Percentiles rank a stretch among this genome's conserved stretches.
Evolutionary conservation across 371 early-diverging fungal species (phyloP).

Genomic region (Mortierella sp.): DNA sequence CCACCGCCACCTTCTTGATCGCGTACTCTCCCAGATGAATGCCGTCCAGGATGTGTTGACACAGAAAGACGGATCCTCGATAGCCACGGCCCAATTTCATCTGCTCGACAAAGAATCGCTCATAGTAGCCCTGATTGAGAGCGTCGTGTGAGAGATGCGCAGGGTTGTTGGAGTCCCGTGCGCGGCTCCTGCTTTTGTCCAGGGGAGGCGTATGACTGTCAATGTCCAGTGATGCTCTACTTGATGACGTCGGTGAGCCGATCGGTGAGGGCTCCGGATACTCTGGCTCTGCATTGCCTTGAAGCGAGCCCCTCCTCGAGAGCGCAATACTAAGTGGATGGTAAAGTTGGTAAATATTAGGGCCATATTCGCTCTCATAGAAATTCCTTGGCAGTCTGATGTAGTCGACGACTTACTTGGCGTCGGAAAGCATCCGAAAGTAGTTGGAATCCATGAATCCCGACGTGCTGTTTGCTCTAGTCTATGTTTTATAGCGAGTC

Average conservation of each 20-base stretch:
- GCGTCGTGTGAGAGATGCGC: conserved; percentile 62
- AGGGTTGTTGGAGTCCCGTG: neutral
- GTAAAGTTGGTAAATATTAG: neutral
- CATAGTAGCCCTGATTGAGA: conserved; percentile 94
- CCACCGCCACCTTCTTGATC: conserved; percentile 94
- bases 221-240: conserved; percentile 41
- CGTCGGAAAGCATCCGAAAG: conserved; percentile 70
- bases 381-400: neutral
- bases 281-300: conserved; percentile 12
- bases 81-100: conserved; percentile 91
- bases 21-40: conserved; percentile 90
- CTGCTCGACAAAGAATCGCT: conserved; percentile 92
- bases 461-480: neutral
- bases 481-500: conserved; percentile 8
- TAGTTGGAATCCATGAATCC: conserved; percentile 76
- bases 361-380: neutral
- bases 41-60: conserved; percentile 91
- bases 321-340: conserved; percentile 27
- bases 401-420: conserved; percentile 57
- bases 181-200: conserved; percentile 1
- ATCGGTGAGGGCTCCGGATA: conserved; percentile 19
- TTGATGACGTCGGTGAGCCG: conserved; percentile 44
- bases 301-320: conserved; percentile 39
- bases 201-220: conserved; percentile 16
- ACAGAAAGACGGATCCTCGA: conserved; percentile 92